phyloP scores from a whole-genome alignment of 768 basidiomycete genomes.

The Daedaleopsis nitida region DNA sequence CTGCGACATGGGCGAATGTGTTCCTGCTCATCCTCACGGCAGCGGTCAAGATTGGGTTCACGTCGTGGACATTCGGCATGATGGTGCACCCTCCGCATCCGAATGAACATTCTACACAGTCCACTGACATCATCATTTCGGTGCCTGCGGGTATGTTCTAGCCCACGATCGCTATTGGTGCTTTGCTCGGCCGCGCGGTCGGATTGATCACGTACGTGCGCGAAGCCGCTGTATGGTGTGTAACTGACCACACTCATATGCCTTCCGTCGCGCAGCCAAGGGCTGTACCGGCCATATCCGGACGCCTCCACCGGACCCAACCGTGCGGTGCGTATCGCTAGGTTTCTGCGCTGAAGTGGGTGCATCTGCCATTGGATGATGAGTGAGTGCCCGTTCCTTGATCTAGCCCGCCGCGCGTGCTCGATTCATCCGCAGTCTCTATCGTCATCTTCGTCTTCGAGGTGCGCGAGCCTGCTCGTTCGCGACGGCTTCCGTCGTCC shows the following conservation, averaged over 20 bases:
- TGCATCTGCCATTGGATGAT: constrained; percentile 78
- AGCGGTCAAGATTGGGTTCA: constrained; percentile 58
- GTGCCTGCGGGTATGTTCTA: constrained; percentile 77
- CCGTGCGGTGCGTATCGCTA: constrained; percentile 68
- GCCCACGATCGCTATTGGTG: constrained; percentile 75
- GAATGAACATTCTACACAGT: background rate
- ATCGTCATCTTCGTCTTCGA: constrained; percentile 79
- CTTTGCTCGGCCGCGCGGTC: constrained; percentile 70
- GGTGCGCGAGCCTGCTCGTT: constrained; percentile 35
- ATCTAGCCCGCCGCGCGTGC: background rate
- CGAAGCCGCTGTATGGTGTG: background rate
- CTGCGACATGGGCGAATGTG: constrained; percentile 66
- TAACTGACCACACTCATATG: background rate
- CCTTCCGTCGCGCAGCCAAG: constrained; percentile 49
- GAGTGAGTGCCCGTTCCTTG: constrained; percentile 44
- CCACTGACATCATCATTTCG: constrained; percentile 34
- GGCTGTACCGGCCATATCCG: constrained; percentile 62
- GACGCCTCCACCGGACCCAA: constrained; percentile 70
- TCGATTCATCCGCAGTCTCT: constrained; percentile 48
- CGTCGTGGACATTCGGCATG: constrained; percentile 81
- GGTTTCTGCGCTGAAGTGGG: constrained; percentile 80
- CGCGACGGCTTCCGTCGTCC: background rate
- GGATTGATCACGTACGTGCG: constrained; percentile 62
- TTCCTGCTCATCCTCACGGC: constrained; percentile 68
- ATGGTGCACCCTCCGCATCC: constrained; percentile 48